Evolutionary conservation across 805 yeast genomes (phyloP).

Genomic region (Peterozyma toletana): DNA sequence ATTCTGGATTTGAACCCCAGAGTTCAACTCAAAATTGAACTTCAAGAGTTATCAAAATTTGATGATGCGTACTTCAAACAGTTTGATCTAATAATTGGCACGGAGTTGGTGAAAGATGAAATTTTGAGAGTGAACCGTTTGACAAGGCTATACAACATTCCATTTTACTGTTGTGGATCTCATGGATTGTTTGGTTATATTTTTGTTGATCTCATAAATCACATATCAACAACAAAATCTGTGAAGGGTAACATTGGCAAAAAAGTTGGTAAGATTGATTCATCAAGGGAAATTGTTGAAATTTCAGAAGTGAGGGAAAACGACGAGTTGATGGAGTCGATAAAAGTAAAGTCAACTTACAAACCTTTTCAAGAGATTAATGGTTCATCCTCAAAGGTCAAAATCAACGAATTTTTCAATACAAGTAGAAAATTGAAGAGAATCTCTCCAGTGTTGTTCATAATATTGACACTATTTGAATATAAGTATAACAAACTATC

Average conservation of each 20-base stretch:
- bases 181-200: conserved; percentile 83
- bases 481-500: conserved; percentile 15
- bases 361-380: conserved; percentile 28
- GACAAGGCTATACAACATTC: conserved; percentile 49
- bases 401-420: conserved; percentile 16
- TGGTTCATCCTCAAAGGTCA: conserved; percentile 27
- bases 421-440: conserved; percentile 33
- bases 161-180: conserved; percentile 60
- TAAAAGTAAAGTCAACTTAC: conserved; percentile 28
- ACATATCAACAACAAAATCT: conserved; percentile 46
- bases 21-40: conserved; percentile 48
- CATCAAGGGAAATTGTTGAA: conserved; percentile 32
- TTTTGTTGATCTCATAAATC: conserved; percentile 69
- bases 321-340: conserved; percentile 26
- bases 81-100: conserved; percentile 70
- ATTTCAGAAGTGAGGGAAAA: conserved; percentile 29
- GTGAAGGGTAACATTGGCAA: conserved; percentile 43
- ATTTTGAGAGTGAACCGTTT: conserved; percentile 41
- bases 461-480: conserved; percentile 46
- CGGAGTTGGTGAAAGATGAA: conserved; percentile 45
- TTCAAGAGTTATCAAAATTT: conserved; percentile 18
- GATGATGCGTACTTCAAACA: conserved; percentile 32
- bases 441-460: conserved; percentile 52
- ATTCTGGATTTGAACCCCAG: conserved; percentile 76
- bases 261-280: conserved; percentile 39